These are phyloP conservation scores for Paulownia fortunei DNA, from an alignment of 257 asterid genomes.

Conservation along the genomic window DNA sequence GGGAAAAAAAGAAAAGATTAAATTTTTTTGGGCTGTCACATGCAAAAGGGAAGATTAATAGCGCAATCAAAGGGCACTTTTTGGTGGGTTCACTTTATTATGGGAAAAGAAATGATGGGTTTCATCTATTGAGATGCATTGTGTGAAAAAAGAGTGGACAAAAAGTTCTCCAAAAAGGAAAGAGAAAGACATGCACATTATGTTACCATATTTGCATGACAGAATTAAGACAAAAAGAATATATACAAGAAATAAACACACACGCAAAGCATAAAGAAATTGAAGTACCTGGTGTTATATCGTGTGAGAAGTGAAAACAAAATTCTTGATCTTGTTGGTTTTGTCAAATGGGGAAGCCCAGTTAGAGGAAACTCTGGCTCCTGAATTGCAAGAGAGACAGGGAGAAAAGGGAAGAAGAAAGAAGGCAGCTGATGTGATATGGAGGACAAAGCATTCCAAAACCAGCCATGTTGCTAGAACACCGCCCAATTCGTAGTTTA, in stretches of 20 bases:
- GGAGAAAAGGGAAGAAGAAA: background rate
- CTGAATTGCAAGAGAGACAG: slow-evolving; percentile 9
- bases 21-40: slow-evolving; percentile 30
- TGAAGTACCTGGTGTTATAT: slow-evolving; percentile 49
- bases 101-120: slow-evolving; percentile 37
- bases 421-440: slow-evolving; percentile 20
- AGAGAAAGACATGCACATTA: slow-evolving; percentile 32
- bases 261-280: slow-evolving; percentile 21
- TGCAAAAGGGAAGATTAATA: slow-evolving; percentile 50
- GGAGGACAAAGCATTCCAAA: slow-evolving; percentile 26
- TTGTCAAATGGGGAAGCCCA: slow-evolving; percentile 36
- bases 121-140: slow-evolving; percentile 33
- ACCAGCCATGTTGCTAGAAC: slow-evolving; percentile 55
- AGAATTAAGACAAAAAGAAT: slow-evolving; percentile 40
- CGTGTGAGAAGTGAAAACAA: slow-evolving; percentile 36
- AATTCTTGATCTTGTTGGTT: slow-evolving; percentile 36
- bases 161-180: slow-evolving; percentile 39
- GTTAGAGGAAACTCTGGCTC: slow-evolving; percentile 30
- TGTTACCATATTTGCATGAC: slow-evolving; percentile 39
- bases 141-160: slow-evolving; percentile 11
- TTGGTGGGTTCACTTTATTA: slow-evolving; percentile 44
- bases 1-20: slow-evolving; percentile 1
- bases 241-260: slow-evolving; percentile 15
- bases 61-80: slow-evolving; percentile 81
- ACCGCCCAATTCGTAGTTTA: slow-evolving; percentile 42